Evolutionary conservation across 768 basidiomycete species (phyloP).

Genomic region (Tremella fuciformis): DNA sequence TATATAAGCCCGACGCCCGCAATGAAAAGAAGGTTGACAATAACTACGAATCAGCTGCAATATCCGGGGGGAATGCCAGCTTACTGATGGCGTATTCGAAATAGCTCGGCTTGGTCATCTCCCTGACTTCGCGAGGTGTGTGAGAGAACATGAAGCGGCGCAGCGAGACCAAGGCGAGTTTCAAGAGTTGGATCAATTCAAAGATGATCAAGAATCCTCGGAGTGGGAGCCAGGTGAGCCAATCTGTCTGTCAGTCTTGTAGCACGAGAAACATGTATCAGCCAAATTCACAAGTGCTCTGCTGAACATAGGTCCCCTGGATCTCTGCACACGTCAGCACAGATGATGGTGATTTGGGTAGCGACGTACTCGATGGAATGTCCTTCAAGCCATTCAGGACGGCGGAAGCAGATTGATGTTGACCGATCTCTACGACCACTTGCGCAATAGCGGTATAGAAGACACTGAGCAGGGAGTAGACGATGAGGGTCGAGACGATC

Average conservation of each 20-base stretch:
- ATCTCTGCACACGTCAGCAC: slow-evolving; percentile 56
- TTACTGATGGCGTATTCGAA: slow-evolving; percentile 34
- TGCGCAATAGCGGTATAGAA: slow-evolving; percentile 59
- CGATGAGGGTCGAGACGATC: slow-evolving; percentile 85
- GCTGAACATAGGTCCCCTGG: slow-evolving; percentile 84
- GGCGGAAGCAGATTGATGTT: slow-evolving; percentile 56
- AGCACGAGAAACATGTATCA: background rate
- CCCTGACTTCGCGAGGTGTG: slow-evolving; percentile 51
- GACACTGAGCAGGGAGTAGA: slow-evolving; percentile 91
- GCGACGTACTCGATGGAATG: slow-evolving; percentile 34
- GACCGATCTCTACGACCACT: slow-evolving; percentile 58
- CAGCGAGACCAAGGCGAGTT: slow-evolving; percentile 60
- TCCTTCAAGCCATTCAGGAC: slow-evolving; percentile 55
- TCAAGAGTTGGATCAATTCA: slow-evolving; percentile 92
- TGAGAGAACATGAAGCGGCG: slow-evolving; percentile 50
- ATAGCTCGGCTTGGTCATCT: slow-evolving; percentile 49
- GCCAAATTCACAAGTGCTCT: slow-evolving; percentile 55
- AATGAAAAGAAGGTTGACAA: slow-evolving; percentile 65
- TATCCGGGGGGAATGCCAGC: background rate
- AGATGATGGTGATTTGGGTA: background rate
- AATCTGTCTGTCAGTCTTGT: slow-evolving; percentile 60
- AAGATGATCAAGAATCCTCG: slow-evolving; percentile 93
- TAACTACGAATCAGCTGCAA: slow-evolving; percentile 51
- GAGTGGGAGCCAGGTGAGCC: slow-evolving; percentile 89
- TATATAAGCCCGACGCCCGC: slow-evolving; percentile 91